phyloP scores from a whole-genome alignment of 2,329 filamentous ascomycete species.

The Chaetomiaceae sp. region DNA sequence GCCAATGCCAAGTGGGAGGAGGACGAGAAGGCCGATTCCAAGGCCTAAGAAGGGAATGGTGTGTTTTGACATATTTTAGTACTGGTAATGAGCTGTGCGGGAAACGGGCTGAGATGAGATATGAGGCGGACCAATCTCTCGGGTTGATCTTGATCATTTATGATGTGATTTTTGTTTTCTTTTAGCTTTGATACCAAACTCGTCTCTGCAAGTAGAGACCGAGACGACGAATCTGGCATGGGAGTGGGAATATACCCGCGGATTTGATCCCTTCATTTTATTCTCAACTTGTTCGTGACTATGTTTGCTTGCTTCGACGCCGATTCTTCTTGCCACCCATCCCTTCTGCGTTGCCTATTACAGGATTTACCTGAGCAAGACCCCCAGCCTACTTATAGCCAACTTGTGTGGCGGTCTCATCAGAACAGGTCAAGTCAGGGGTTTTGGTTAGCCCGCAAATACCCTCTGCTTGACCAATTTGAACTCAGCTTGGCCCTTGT shows the following conservation, averaged over 20 bases:
- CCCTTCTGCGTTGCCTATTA: too few species aligned
- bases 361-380: too few species aligned
- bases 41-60: not conserved
- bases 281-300: not conserved
- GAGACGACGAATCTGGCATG: not conserved
- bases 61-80: not conserved
- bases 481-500: too few species aligned
- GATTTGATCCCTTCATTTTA: not conserved
- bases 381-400: too few species aligned
- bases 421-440: too few species aligned
- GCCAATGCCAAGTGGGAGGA: conserved; percentile 3
- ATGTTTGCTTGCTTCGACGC: too few species aligned
- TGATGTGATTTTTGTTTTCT: not conserved
- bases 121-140: not conserved
- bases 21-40: conserved; percentile 2
- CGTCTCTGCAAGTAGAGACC: not conserved
- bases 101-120: not conserved
- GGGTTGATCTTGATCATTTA: not conserved
- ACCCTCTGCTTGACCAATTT: too few species aligned
- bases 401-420: too few species aligned
- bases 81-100: not conserved
- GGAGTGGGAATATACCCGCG: not conserved
- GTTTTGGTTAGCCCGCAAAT: too few species aligned
- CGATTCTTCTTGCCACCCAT: too few species aligned
- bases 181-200: conserved; percentile 5